Base-by-base conservation (phyloP, 805 yeast genomes). In the Brettanomyces nanus region DNA sequence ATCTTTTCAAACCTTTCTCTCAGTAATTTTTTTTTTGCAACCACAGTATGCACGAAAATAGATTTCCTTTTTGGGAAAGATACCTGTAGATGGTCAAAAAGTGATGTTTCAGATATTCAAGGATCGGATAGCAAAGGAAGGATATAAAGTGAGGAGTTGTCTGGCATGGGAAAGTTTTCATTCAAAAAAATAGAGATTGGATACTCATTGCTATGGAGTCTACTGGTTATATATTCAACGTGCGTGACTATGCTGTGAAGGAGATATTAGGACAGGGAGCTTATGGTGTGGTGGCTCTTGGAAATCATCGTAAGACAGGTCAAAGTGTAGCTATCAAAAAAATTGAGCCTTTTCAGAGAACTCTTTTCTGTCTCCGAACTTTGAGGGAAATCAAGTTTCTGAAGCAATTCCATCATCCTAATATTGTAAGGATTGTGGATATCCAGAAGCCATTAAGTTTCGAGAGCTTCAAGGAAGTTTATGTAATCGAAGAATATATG, bases 201-300 rank as follows among this genome's bases (percentile, higher is more conserved):
- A n/a, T n/a, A n/a, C n/a, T n/a, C n/a, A n/a, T 9, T 9, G 27
- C 13, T 13, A 23, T 9, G 11, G 13, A 23, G 27, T 30, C 7
- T 30, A 14, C 14, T 40, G 70, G 73, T 33, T 69, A 71, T 39
- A 69, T 77, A 2, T 82, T 80, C 59, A 79, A 79, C 48, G 72
- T 82, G 13, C 69, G 73, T 33, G 75, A 73, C 45, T 83, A 76
- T 52, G 73, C 73, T 42, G 69, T 82, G 6, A 62, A 65, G 15
- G 75, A 73, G 41, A 63, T 80, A 4, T 62, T 84, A 5, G 94
- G 94, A 4, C 85, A 80, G 54, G 94, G 94, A 1, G 87, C 92
- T 0, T 84, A 84, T 47, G 92, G 94, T 0, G 70, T 81, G 3
- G 94, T 84, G 4, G 80, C 83, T 33, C 68, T 77, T 4, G 92